Conservation (phyloP, 805 yeast species). For the Lipomyces starkeyi region DNA sequence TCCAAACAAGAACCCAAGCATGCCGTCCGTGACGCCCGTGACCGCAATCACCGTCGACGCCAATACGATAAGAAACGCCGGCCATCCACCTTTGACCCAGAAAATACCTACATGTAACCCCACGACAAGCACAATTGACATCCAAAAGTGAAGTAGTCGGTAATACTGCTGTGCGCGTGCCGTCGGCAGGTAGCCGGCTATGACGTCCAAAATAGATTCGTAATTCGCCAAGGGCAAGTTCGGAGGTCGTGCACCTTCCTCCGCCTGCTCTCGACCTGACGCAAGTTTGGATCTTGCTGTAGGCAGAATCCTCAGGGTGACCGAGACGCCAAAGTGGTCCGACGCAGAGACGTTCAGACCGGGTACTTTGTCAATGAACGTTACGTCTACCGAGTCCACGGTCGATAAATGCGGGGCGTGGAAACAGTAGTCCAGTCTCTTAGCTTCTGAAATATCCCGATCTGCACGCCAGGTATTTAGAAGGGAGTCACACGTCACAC, state of each 20-base stretch:
- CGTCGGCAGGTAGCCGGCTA: constrained; percentile 58
- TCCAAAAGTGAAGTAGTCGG: constrained; percentile 68
- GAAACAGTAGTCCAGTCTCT: constrained; percentile 88
- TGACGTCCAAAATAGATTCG: constrained; percentile 56
- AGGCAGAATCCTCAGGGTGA: constrained; percentile 39
- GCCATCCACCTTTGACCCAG: constrained; percentile 62
- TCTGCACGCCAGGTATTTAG: constrained; percentile 83
- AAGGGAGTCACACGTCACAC: constrained; percentile 87
- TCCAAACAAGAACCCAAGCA: constrained; percentile 80
- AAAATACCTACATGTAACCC: constrained; percentile 62
- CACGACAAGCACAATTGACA: constrained; percentile 59
- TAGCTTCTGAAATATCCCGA: constrained; percentile 67
- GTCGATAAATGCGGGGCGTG: constrained; percentile 61
- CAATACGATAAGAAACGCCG: constrained; percentile 66
- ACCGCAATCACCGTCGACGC: constrained; percentile 61
- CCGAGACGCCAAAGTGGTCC: constrained; percentile 81
- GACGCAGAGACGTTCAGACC: constrained; percentile 65
- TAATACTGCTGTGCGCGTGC: constrained; percentile 64
- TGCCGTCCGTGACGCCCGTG: constrained; percentile 75
- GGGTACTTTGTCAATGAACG: constrained; percentile 72
- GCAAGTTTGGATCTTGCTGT: constrained; percentile 16
- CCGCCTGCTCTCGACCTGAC: constrained; percentile 26
- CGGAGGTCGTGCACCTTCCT: constrained; percentile 30
- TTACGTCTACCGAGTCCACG: constrained; percentile 69
- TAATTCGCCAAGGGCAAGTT: constrained; percentile 43